phyloP scores from a whole-genome alignment of 148 eudicot species.

The Vaccinium macrocarpon region DNA sequence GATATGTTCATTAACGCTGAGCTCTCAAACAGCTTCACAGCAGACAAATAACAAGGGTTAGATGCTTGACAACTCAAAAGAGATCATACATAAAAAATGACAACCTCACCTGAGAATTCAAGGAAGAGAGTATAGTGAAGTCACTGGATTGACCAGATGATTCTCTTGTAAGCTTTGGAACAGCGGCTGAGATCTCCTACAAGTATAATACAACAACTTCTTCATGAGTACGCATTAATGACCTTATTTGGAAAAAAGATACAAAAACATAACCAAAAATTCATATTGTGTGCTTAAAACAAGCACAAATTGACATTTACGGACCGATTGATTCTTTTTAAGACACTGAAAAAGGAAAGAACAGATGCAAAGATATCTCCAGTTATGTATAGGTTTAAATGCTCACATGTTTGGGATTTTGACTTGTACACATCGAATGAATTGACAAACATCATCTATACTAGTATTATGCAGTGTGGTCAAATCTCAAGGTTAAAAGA shows the following conservation, averaged over 20 bases:
- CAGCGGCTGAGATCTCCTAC: slow-evolving; percentile 86
- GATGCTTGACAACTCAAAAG: slow-evolving; percentile 7
- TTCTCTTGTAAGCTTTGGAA: slow-evolving; percentile 73
- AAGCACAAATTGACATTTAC: background rate
- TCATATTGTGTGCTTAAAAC: background rate
- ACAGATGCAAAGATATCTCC: background rate
- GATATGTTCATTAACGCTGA: slow-evolving; percentile 84
- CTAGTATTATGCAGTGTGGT: background rate
- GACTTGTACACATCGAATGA: background rate
- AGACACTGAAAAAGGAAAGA: background rate
- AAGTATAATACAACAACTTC: background rate
- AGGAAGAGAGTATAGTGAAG: slow-evolving; percentile 85
- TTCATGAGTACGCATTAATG: background rate
- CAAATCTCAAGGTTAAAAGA: background rate
- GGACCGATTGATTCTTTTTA: background rate
- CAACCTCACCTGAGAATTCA: slow-evolving; percentile 77
- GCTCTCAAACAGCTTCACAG: slow-evolving; percentile 82
- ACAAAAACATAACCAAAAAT: background rate
- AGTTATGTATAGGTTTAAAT: background rate
- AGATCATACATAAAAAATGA: background rate
- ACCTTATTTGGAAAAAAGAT: background rate
- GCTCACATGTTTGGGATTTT: background rate
- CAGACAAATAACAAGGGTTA: slow-evolving; percentile 25
- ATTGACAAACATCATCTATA: background rate
- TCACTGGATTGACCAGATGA: slow-evolving; percentile 85